Evolutionary conservation across 495 filamentous ascomycete genomes (phyloP), one percentile per base, ranked within the genome.

Genomic region (Daldinia loculata): DNA sequence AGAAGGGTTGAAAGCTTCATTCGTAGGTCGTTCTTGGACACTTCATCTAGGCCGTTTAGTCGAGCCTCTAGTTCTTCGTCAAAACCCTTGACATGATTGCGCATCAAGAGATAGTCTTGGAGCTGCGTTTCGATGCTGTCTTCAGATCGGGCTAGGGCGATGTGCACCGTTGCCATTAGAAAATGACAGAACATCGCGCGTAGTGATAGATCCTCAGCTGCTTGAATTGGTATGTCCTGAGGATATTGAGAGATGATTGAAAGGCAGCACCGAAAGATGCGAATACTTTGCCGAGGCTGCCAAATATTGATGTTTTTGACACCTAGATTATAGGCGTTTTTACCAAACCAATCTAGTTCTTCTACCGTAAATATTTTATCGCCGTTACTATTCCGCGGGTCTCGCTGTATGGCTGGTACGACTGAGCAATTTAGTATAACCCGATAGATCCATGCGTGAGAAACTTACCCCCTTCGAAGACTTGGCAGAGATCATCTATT

Each of bases 301-400:
- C 90, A 89, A 12, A 69, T 77, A 0, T 81, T 82, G 36, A 87
- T 86, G 41, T 86, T 80, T 69, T 89, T 88, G 2, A 94, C 75
- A 0, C 88, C 86, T 26, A 93, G 76, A 69, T 94, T 93, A 77
- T 95, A 97, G 6, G 88, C 86, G 69, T 90, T 93, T 60, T 88
- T 86, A 52, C 88, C 89, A 77, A 96, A 93, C 93, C 93, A 95
- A 74, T 95, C 84, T 2, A 95, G 81, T 65, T 96, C 92, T 27
- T 80, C 79, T 22, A 84, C 51, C 1, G 80, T 86, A 76, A 91
- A 90, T 14, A 85, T 65, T 27, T 76, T 76, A 34, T 74, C 61
- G 72, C 77, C 64, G 27, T 75, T 63, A 53, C 67, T 36, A 62
- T 77, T 67, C 19, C 70, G 55, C 69, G 70, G 79, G 56, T 76